Percentiles rank a stretch among this genome's conserved stretches.
These are phyloP conservation scores for Hypoxylon sp. DNA, from an alignment of 2,329 filamentous ascomycete genomes.

Conservation along the genomic window DNA sequence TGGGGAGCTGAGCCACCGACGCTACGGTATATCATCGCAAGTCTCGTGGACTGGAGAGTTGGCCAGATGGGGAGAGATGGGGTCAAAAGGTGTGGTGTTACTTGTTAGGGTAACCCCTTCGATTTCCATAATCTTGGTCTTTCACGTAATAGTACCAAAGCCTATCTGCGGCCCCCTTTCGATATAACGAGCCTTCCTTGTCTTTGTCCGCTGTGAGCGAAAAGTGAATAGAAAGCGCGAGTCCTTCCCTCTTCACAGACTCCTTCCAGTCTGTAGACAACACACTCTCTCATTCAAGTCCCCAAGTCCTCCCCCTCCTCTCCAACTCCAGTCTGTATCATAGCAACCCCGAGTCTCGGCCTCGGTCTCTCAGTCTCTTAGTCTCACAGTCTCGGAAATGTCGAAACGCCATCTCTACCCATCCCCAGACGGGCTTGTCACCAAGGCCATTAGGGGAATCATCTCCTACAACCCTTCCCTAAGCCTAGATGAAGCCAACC, in stretches of 20 bases:
- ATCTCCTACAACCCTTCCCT: conserved; percentile 68
- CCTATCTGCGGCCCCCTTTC: conserved; percentile 19
- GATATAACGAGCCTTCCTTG: conserved; percentile 1
- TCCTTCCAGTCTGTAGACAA: conserved; percentile 1
- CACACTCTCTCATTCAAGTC: background rate
- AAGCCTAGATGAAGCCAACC: conserved; percentile 64
- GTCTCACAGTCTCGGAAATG: conserved; percentile 55
- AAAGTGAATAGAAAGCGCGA: conserved; percentile 33
- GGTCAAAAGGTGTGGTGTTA: conserved; percentile 31
- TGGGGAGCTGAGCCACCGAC: conserved; percentile 20
- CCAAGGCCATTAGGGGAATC: conserved; percentile 66
- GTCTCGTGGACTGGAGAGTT: conserved; percentile 26
- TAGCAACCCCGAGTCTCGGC: background rate
- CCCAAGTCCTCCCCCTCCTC: background rate
- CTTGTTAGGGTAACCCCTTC: conserved; percentile 42
- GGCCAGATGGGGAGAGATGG: conserved; percentile 3
- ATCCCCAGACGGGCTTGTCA: conserved; percentile 67
- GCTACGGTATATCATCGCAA: conserved; percentile 38
- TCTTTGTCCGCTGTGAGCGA: conserved; percentile 34
- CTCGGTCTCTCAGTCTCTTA: background rate
- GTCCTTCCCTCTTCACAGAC: background rate
- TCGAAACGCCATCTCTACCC: conserved; percentile 68
- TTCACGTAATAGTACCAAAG: conserved; percentile 39
- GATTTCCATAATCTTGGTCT: conserved; percentile 31
- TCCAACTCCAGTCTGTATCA: conserved; percentile 7